phyloP scores from a whole-genome alignment of 805 yeast genomes.

The Cyberlindnera maritima region DNA sequence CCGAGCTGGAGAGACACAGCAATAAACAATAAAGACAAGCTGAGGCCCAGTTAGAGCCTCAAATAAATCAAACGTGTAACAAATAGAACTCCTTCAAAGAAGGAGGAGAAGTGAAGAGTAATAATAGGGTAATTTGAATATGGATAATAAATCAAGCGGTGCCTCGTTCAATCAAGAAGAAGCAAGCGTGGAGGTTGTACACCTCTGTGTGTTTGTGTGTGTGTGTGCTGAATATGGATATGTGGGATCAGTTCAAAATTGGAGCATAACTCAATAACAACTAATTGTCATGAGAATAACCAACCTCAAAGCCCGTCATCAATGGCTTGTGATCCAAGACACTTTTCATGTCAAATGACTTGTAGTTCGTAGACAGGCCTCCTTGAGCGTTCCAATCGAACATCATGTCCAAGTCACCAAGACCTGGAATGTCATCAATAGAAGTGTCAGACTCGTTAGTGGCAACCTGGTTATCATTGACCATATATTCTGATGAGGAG shows the following conservation, averaged over 20 bases:
- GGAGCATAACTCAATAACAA: not conserved
- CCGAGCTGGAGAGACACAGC: too few species aligned
- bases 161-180: not conserved
- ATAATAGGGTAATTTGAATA: not conserved
- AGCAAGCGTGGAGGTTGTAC: not conserved
- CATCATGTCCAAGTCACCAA: slow-evolving; percentile 13
- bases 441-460: slow-evolving; percentile 14
- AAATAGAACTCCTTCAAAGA: not conserved
- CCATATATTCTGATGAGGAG: not conserved
- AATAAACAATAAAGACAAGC: not conserved
- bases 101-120: not conserved
- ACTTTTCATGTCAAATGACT: slow-evolving; percentile 3
- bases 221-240: slow-evolving; percentile 7
- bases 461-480: not conserved
- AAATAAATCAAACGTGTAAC: too few species aligned
- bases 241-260: not conserved
- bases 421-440: slow-evolving; percentile 16
- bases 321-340: slow-evolving; percentile 1
- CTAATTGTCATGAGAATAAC: slow-evolving; percentile 4
- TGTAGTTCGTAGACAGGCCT: not conserved
- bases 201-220: too few species aligned
- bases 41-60: too few species aligned
- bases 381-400: slow-evolving; percentile 15
- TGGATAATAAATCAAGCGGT: not conserved
- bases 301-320: slow-evolving; percentile 5